Base-by-base conservation (phyloP, 768 basidiomycete species). In the Leccinum longicurvipes region DNA sequence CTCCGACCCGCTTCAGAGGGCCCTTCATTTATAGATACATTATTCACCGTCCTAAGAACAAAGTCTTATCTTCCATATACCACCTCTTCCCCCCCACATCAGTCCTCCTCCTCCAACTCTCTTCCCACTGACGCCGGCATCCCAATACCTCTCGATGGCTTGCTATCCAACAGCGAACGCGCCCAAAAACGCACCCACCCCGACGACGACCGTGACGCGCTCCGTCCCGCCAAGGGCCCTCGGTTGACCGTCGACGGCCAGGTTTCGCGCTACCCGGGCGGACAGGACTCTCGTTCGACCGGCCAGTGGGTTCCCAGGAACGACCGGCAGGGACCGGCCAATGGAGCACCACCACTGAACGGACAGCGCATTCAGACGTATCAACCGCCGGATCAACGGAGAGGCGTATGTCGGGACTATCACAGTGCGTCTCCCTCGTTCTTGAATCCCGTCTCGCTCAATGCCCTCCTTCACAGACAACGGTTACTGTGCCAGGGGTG, bases 401-500 rank as follows among this genome's bases (percentile, higher is more conserved):
- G 85, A 60, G 89, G 89, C 12, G 82, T 88, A 58, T 98, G 94
- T 75, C 82, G 89, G 57, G 93, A 98, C 72, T 98, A 96, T 70
- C 85, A 95, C 71, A 91, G 95, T 95, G 67, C 67, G 94, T 80
- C 11, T 36, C 47, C 47, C 44, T 24, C 53, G 36, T 52, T 41
- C 32, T 29, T 47, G 51, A 42, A 42, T 41, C 14, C 42, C 45
- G 27, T 51, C 41, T 50, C 44, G 53, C 55, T 53, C 56, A 58
- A 59, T 51, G 51, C 54, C 19, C 54, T 45, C 57, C 9, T 49
- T 8, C 61, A 12, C 19, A 98, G 95, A 95, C 67, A 86, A 86
- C 56, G 95, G 95, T 1, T 97, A 86, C 73, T 98, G 95, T 63
- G 83, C 90, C 39, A 84, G 93, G 29, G 95, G 95, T 47, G 86